Base-by-base conservation (phyloP, 495 filamentous ascomycete genomes). In the Penicillium bialowiezense region DNA sequence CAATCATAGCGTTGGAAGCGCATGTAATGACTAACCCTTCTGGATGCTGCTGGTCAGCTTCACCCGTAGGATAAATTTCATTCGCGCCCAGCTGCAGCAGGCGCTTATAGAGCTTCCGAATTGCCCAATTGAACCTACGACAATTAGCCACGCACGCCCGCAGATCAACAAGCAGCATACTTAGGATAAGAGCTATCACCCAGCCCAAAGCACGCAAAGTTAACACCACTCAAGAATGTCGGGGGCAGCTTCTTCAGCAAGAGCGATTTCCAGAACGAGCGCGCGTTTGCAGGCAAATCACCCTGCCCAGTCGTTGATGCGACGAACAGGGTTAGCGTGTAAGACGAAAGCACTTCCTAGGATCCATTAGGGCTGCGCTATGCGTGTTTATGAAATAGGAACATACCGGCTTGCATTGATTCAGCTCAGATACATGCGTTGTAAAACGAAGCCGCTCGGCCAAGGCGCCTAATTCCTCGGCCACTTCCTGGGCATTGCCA, bases 271-370 rank as follows among this genome's bases (percentile, higher is more conserved):
- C 93, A 99, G 58, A 97, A 92, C 12, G 69, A 71, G 31, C 80
- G 73, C 8, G 84, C 80, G 73, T 97, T 97, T 13, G 73, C 75
- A 2, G 95, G 92, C 51, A 99, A 67, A 50, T 97, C 91, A 7
- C 93, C 93, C 68, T 99, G 95, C 5, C 93, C 93, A 2, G 93
- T 96, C 0, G 95, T 97, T 0, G 92, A 96, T 9, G 91, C 71
- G 41, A 87, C 84, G 54, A 97, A 84, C 39, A 97, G 77, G 5
- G 86, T 78, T 19, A 96, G 58, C 0, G 79, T 79, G 39, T 81
- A 76, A 23, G 77, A 68, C 12, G 60, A 51, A 5, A 87, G 62
- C 1, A 60, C 54, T 18, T 69, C 66, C 79, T 83, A 41, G 8
- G 15, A 20, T 46, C 23, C 44, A 48, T 56, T 33, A 55, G 39